Percentiles rank a stretch among this genome's conserved stretches.
phyloP scores from a whole-genome alignment of 2,329 filamentous ascomycete genomes.

The Trichophyton equinum region DNA sequence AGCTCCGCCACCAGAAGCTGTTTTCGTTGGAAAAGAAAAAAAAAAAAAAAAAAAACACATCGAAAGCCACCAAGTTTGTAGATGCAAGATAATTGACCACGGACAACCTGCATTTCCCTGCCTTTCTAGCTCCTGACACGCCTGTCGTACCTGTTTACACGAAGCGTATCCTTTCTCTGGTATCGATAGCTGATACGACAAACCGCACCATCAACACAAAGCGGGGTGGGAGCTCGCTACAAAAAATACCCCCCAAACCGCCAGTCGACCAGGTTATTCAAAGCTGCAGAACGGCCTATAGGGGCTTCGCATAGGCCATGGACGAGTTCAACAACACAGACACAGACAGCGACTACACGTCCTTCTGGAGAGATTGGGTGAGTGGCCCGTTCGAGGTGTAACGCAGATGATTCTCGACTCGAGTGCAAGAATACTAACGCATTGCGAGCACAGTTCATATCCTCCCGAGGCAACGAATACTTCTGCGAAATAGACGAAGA shows the following conservation, averaged over 20 bases:
- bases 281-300: not conserved
- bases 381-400: conserved; percentile 27
- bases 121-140: not conserved
- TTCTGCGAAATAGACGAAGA: conserved; percentile 99
- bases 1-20: not conserved
- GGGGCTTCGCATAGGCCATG: conserved; percentile 41
- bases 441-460: conserved; percentile 63
- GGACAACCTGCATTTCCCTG: not conserved
- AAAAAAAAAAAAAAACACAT: not conserved
- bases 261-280: not conserved
- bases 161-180: not conserved
- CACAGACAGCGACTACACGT: conserved; percentile 97
- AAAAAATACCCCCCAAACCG: not conserved
- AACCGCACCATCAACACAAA: not conserved
- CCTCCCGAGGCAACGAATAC: conserved; percentile 93
- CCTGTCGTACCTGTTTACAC: not conserved
- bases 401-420: not conserved
- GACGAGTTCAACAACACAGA: conserved; percentile 89
- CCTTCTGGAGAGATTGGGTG: conserved; percentile 99
- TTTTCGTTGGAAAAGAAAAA: not conserved
- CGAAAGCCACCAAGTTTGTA: not conserved
- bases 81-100: not conserved
- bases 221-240: not conserved
- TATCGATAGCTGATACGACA: not conserved
- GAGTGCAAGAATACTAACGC: not conserved